Percentiles rank a stretch among this genome's conserved stretches.
phyloP scores from a whole-genome alignment of 2,329 filamentous ascomycete genomes.

The Trichoderma pleuroti region DNA sequence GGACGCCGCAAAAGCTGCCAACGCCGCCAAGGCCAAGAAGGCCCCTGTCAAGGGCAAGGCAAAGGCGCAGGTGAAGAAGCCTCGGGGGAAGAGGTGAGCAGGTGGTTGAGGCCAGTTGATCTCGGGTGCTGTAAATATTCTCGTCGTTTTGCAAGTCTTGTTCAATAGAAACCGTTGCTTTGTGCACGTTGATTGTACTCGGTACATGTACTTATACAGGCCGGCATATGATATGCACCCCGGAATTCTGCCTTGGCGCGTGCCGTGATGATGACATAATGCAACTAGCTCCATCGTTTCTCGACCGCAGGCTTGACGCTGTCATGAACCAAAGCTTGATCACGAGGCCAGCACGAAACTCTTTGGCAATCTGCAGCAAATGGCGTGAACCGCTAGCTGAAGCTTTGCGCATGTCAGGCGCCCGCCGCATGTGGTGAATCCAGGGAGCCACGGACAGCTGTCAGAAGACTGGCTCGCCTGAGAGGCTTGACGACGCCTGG shows the following conservation, averaged over 20 bases:
- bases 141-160: not conserved
- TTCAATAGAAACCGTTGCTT: not conserved
- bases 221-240: not conserved
- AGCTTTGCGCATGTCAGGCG: conserved; percentile 22
- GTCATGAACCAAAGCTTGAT: conserved; percentile 11
- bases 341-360: conserved; percentile 12
- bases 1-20: conserved; percentile 23
- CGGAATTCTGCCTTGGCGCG: not conserved
- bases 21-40: conserved; percentile 15
- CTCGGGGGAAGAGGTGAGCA: conserved; percentile 21
- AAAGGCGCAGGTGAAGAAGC: conserved; percentile 20
- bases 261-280: conserved; percentile 19
- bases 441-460: conserved; percentile 15
- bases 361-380: not conserved
- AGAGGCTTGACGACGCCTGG: not conserved
- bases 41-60: conserved; percentile 12
- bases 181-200: not conserved
- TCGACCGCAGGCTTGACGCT: conserved; percentile 2
- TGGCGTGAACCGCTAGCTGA: conserved; percentile 7
- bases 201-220: not conserved
- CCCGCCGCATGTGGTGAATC: conserved; percentile 18
- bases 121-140: not conserved
- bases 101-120: conserved; percentile 14
- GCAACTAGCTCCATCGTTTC: not conserved
- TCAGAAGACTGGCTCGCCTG: conserved; percentile 34